A percentile compares a stretch with the other conserved stretches of the same genome.
Conservation (phyloP, 306 rosid species). For the Cucumis hystrix region DNA sequence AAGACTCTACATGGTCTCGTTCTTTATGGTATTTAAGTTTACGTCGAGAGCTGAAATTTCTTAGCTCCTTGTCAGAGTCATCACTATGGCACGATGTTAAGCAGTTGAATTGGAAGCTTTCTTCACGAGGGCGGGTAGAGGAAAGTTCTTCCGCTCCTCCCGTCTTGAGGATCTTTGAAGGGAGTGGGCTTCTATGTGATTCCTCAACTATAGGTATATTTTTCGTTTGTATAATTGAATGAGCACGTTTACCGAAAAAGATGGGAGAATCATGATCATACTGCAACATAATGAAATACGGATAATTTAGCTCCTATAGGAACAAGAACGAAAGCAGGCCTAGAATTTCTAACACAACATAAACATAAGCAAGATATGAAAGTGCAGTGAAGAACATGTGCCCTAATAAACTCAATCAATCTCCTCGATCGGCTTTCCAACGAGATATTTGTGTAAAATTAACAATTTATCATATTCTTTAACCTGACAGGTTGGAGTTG, state of each 20-base stretch:
- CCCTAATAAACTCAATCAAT: not conserved
- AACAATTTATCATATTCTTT: not conserved
- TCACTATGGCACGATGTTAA: too few relatives aligned
- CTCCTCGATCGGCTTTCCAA: not conserved
- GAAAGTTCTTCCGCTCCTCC: too few relatives aligned
- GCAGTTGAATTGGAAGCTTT: too few relatives aligned
- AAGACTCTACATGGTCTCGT: too few relatives aligned
- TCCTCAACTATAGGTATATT: not conserved
- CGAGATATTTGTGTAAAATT: slow-evolving; percentile 1
- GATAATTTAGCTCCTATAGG: not conserved
- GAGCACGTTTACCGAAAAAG: not conserved
- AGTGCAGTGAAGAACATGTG: not conserved
- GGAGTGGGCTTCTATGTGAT: not conserved
- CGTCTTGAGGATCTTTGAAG: slow-evolving; percentile 2
- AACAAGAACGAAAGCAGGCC: not conserved
- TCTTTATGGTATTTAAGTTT: too few relatives aligned
- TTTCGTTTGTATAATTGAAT: slow-evolving; percentile 3
- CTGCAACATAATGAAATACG: slow-evolving; percentile 13
- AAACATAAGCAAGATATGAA: not conserved
- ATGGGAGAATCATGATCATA: not conserved
- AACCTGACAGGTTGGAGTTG: slow-evolving; percentile 20
- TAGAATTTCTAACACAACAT: not conserved
- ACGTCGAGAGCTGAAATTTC: too few relatives aligned
- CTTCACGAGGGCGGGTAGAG: too few relatives aligned
- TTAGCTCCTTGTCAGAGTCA: too few relatives aligned